Evolutionary conservation across 805 yeast species (phyloP), one percentile per base, ranked within the genome.

Genomic region (Millerozyma miso): DNA sequence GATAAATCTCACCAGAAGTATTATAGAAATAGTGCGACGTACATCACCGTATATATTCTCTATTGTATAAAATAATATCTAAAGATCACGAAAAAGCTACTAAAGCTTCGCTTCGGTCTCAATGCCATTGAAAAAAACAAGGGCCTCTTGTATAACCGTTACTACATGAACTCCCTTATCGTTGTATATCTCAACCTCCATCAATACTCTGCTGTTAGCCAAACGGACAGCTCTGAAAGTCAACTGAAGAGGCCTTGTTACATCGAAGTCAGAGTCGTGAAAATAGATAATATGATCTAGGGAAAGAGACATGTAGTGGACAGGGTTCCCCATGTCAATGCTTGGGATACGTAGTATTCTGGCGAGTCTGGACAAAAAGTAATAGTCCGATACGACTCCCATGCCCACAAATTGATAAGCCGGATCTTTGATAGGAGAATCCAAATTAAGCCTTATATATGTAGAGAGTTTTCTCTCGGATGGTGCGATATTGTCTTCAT

Each of bases 261-360:
- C 63, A 34, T 70, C 63, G 45, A 79, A 70, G 42, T 74, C 79
- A 14, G 62, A 60, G 62, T 71, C 76, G 54, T 82, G 87, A 65
- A 84, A 81, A 57, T 81, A 81, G 26, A 85, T 73, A 0, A 80
- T 62, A 54, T 84, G 89, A 50, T 83, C 89, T 48, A 84, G 59
- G 17, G 85, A 79, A 3, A 80, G 82, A 13, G 80, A 74, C 48
- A 78, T 73, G 31, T 69, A 71, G 38, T 59, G 62, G 13, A 52
- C 50, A 17, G 46, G 37, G 13, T 56, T 48, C 15, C 41, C 39
- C 35, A 53, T 42, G 44, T 59, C 55, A 15, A 56, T 49, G 16
- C 41, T 73, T 34, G 72, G 59, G 40, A 76, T 40, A 4, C 69
- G 57, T 42, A 80, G 73, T 41, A 76, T 62, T 44, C 83, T 71